Evolutionary conservation across 2,329 filamentous ascomycete species (phyloP).

Genomic region (Zymoseptoria ardabiliae): DNA sequence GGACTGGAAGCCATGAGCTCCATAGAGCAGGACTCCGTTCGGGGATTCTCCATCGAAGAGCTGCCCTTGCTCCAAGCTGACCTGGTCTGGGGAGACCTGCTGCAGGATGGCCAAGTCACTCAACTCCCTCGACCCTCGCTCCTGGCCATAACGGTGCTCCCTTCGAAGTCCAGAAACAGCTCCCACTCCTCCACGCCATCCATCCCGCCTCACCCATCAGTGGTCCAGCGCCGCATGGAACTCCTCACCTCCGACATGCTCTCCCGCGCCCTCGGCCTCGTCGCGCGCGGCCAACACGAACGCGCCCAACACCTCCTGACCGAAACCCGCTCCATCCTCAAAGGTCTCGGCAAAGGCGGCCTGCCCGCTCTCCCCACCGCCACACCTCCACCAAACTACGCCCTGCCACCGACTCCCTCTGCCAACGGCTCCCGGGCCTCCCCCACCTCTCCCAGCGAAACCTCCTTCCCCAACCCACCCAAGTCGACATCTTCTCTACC

Average conservation of each 20-base stretch:
- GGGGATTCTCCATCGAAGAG: conserved; percentile 81
- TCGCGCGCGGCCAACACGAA: conserved; percentile 86
- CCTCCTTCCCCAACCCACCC: conserved; percentile 13
- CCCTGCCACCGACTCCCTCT: conserved; percentile 31
- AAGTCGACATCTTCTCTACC: conserved; percentile 32
- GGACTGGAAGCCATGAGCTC: conserved; percentile 86
- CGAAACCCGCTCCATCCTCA: conserved; percentile 90
- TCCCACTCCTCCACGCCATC: conserved; percentile 51
- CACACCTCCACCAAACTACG: conserved; percentile 41
- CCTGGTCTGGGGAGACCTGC: conserved; percentile 84
- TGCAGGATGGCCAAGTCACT: conserved; percentile 76
- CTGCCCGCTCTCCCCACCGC: conserved; percentile 69
- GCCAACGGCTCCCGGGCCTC: not conserved
- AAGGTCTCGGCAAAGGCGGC: conserved; percentile 90
- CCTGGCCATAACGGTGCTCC: conserved; percentile 91
- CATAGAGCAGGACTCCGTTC: conserved; percentile 76
- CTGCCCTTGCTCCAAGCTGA: conserved; percentile 93
- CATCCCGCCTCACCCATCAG: conserved; percentile 88
- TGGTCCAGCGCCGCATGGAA: conserved; percentile 96
- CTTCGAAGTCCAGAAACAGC: conserved; percentile 39
- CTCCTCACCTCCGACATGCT: conserved; percentile 97
- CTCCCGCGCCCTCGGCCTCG: conserved; percentile 80
- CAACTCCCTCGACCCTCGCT: conserved; percentile 85
- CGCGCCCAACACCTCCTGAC: conserved; percentile 84
- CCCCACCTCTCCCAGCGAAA: conserved; percentile 14